Conservation (phyloP, 2,329 filamentous ascomycete genomes). For the Colletotrichum orchidophilum region DNA sequence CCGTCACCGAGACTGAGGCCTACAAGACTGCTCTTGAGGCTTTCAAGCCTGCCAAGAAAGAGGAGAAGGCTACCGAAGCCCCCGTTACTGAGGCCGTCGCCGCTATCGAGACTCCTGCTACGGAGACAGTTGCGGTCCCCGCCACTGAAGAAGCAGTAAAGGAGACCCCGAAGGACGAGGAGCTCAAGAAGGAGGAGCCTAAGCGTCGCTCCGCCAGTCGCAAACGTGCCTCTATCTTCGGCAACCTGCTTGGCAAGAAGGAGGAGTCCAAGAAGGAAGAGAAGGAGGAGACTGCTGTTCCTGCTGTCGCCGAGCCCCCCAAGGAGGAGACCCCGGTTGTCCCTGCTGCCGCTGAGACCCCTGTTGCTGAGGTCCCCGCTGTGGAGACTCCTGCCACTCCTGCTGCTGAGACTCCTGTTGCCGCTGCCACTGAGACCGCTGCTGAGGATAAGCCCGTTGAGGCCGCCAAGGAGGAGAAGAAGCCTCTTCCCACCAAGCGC, state of each 20-base stretch:
- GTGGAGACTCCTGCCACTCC: constrained; percentile 39
- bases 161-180: constrained; percentile 50
- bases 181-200: constrained; percentile 63
- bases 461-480: constrained; percentile 47
- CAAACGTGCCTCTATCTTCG: constrained; percentile 74
- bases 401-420: constrained; percentile 43
- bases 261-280: constrained; percentile 57
- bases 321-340: constrained; percentile 41
- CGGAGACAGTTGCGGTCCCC: constrained; percentile 41
- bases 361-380: constrained; percentile 43
- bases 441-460: constrained; percentile 49
- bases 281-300: constrained; percentile 49
- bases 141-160: constrained; percentile 42
- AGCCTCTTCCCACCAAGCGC: constrained; percentile 62
- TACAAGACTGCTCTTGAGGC: constrained; percentile 90
- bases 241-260: constrained; percentile 65
- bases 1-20: constrained; percentile 79
- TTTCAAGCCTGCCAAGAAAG: constrained; percentile 59
- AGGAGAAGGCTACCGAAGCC: constrained; percentile 52
- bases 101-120: constrained; percentile 42
- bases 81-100: constrained; percentile 46
- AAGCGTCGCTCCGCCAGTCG: constrained; percentile 72
- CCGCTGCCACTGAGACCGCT: constrained; percentile 41
- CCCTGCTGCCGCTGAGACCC: constrained; percentile 46
- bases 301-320: constrained; percentile 44